These are phyloP conservation scores for Aquilaria agallochum DNA, from an alignment of 441 rosid species.

Conservation along the genomic window DNA sequence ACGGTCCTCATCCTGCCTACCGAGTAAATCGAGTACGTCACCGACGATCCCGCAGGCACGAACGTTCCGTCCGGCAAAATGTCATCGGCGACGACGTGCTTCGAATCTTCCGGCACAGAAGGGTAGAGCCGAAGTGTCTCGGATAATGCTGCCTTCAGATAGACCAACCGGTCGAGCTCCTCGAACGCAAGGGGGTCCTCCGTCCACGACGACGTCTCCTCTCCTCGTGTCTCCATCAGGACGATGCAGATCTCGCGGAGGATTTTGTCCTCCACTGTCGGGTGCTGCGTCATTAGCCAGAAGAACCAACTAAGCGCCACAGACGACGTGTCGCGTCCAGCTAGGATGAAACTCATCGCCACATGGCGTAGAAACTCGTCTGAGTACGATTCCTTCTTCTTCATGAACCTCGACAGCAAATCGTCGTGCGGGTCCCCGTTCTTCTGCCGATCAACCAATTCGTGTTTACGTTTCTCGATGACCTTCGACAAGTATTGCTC, in stretches of 20 bases:
- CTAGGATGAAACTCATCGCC: slow-evolving; percentile 93
- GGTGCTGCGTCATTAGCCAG: slow-evolving; percentile 63
- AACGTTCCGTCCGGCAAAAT: slow-evolving; percentile 87
- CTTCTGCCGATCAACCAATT: slow-evolving; percentile 47
- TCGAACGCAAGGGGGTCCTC: slow-evolving; percentile 75
- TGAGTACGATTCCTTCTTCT: slow-evolving; percentile 79
- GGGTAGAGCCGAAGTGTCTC: slow-evolving; percentile 92
- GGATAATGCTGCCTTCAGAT: slow-evolving; percentile 82
- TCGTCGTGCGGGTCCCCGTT: slow-evolving; percentile 66
- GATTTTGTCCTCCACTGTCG: slow-evolving; percentile 70
- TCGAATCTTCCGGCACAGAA: slow-evolving; percentile 93
- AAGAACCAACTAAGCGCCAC: slow-evolving; percentile 97
- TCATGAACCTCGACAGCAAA: slow-evolving; percentile 82
- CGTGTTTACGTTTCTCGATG: slow-evolving; percentile 64
- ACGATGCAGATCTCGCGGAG: slow-evolving; percentile 55
- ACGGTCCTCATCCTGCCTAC: slow-evolving; percentile 83
- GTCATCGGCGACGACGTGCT: slow-evolving; percentile 78
- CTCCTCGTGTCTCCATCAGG: slow-evolving; percentile 66
- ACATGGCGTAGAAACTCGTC: slow-evolving; percentile 80
- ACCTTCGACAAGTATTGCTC: slow-evolving; percentile 64
- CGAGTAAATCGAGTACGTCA: slow-evolving; percentile 89
- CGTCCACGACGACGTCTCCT: slow-evolving; percentile 50
- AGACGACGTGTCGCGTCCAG: slow-evolving; percentile 97
- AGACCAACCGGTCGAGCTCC: slow-evolving; percentile 67
- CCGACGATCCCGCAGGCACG: slow-evolving; percentile 93